phyloP scores from a whole-genome alignment of 768 basidiomycete genomes.

The Termitomyces sp. region DNA sequence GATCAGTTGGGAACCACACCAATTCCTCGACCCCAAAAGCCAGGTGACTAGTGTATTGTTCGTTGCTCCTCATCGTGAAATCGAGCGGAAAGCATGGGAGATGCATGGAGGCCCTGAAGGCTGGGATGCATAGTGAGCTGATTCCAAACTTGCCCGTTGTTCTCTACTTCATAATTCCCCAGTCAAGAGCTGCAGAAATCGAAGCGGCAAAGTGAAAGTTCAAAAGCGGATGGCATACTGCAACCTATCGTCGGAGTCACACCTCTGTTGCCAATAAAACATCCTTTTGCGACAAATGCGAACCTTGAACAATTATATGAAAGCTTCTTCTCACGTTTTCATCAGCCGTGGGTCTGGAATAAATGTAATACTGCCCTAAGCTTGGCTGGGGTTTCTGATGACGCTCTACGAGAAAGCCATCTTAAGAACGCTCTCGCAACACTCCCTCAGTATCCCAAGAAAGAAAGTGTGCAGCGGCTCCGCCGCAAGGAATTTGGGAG shows the following conservation, averaged over 20 bases:
- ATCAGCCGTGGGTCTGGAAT: neutral
- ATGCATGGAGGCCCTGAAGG: conserved; percentile 6
- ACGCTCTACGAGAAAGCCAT: neutral
- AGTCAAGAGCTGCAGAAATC: neutral
- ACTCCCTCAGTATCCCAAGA: neutral
- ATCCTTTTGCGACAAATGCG: neutral
- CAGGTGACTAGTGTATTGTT: too few species aligned
- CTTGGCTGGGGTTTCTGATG: neutral
- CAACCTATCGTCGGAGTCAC: neutral
- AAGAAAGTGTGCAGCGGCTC: neutral
- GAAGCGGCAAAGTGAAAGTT: neutral
- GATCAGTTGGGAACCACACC: neutral
- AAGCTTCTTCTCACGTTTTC: neutral
- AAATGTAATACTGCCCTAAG: neutral
- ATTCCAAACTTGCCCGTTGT: neutral
- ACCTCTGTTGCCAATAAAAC: neutral
- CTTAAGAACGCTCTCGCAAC: neutral
- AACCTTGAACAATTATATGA: neutral
- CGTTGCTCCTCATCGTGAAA: conserved; percentile 1
- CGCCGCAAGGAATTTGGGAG: neutral
- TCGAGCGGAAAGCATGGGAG: conserved; percentile 8
- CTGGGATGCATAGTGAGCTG: neutral
- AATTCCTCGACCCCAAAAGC: too few species aligned
- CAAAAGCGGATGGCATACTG: neutral
- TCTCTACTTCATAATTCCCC: neutral